Evolutionary conservation across 2,329 filamentous ascomycete species (phyloP).

Genomic region (Beauveria asiatica): DNA sequence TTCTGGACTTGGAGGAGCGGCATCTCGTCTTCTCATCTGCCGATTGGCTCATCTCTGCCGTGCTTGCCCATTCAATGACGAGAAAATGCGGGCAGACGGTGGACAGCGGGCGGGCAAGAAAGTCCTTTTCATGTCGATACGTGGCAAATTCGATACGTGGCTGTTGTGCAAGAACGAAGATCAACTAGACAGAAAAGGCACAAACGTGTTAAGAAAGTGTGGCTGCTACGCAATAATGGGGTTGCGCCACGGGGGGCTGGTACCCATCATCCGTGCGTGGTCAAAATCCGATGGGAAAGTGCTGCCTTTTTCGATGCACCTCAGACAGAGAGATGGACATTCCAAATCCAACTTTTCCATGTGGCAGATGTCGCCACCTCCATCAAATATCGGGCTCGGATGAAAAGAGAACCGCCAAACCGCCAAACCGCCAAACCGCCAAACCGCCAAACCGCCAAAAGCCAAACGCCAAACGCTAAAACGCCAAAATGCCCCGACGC

Average conservation of each 20-base stretch:
- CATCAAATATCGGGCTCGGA: neutral
- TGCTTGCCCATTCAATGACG: too few relatives aligned
- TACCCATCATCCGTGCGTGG: neutral
- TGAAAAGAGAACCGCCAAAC: too few relatives aligned
- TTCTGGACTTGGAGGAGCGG: too few relatives aligned
- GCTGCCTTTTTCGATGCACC: neutral
- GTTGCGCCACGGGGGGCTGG: neutral
- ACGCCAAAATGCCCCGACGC: neutral
- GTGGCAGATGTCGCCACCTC: conserved; percentile 1
- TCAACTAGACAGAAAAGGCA: too few relatives aligned
- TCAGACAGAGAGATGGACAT: neutral
- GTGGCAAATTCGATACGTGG: neutral
- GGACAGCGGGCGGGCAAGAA: neutral
- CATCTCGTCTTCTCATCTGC: too few relatives aligned
- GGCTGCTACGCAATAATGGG: neutral
- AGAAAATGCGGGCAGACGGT: too few relatives aligned
- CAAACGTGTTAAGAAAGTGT: too few relatives aligned
- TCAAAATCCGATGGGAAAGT: neutral
- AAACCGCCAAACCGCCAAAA: too few relatives aligned
- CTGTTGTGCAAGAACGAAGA: neutral
- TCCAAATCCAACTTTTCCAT: neutral
- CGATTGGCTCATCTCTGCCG: too few relatives aligned
- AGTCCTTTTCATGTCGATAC: neutral
- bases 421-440: too few relatives aligned
- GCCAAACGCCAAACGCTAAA: too few relatives aligned